Base-by-base conservation (phyloP, 768 basidiomycete genomes). In the Boletus tomentosulus region DNA sequence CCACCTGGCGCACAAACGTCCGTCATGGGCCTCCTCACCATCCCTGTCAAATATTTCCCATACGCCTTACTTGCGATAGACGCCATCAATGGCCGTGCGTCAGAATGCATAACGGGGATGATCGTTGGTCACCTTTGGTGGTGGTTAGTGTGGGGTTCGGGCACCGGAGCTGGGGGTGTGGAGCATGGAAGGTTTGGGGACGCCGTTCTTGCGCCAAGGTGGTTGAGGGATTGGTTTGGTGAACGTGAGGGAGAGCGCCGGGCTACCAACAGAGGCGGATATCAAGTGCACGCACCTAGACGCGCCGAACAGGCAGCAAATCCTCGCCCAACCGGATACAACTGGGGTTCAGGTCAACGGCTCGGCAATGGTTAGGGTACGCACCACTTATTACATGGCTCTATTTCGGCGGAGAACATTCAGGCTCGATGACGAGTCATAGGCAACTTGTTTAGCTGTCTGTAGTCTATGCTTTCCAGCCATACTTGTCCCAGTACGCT, bases 81-180 rank as follows among this genome's bases (percentile, higher is more conserved):
- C 67, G 66, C 88, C 45, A 64, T 93, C 62, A 76, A 77, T 55
- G 82, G 71, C 11, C 87, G 87, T 4, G 87, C 84, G 4, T 79
- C 82, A 7, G 62, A 74, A 27, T 73, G 78, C 25, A 65, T 90
- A 46, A 84, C 85, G 0, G 92, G 92, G 8, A 78, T 87, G 33
- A 76, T 89, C 31, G 79, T 85, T 3, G 92, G 92, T 0, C 90
- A 94, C 65, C 66, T 81, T 9, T 93, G 89, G 87, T 91, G 86
- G 84, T 89, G 84, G 84, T 64, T 73, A 25, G 76, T 89, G 8
- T 84, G 84, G 77, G 79, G 81, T 25, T 53, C 67, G 9, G 71
- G 73, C 31, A 72, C 68, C 16, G 64, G 74, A n/a, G 76, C 66
- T 61, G 62, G 78, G 27, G 76, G 69, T 34, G 47, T 59, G 37